Percentiles rank a stretch among this genome's conserved stretches.
Conservation (phyloP, 768 basidiomycete genomes). For the Termitomyces sp. region DNA sequence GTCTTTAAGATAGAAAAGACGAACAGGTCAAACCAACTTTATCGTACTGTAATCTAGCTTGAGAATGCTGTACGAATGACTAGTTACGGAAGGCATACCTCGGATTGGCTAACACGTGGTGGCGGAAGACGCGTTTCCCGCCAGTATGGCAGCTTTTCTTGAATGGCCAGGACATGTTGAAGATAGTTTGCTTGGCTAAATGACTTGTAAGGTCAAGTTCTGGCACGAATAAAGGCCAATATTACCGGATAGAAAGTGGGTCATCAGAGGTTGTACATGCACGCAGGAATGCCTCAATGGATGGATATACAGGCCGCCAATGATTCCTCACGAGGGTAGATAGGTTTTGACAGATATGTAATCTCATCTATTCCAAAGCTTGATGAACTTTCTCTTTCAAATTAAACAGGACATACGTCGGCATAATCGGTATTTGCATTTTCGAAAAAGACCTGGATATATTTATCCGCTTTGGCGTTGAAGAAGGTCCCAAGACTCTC, state of each 20-base stretch:
- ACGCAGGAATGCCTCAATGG: constrained; percentile 44
- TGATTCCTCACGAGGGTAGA: constrained; percentile 50
- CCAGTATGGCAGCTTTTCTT: constrained; percentile 60
- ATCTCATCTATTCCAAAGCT: constrained; percentile 48
- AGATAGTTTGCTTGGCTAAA: constrained; percentile 52
- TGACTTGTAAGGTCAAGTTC: constrained; percentile 3
- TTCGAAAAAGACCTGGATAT: constrained; percentile 64
- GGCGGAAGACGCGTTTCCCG: constrained; percentile 76
- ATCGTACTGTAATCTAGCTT: constrained; percentile 55
- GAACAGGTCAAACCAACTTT: constrained; percentile 82
- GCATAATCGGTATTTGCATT: constrained; percentile 82
- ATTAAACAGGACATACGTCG: constrained; percentile 46
- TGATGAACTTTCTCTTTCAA: not conserved
- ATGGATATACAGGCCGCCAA: constrained; percentile 68
- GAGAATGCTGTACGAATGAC: constrained; percentile 3
- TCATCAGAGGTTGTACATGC: constrained; percentile 51
- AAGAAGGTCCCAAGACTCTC: constrained; percentile 65
- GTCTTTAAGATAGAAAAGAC: constrained; percentile 16
- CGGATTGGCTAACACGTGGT: constrained; percentile 81
- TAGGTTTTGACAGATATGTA: constrained; percentile 63
- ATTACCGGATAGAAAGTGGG: constrained; percentile 57
- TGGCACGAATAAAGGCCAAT: not conserved
- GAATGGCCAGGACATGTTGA: constrained; percentile 49
- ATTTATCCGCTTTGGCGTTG: constrained; percentile 59
- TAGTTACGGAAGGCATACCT: constrained; percentile 31